A percentile compares a stretch with the other conserved stretches of the same genome.
phyloP scores from a whole-genome alignment of 805 yeast genomes.

The Saturnispora gosingensis region DNA sequence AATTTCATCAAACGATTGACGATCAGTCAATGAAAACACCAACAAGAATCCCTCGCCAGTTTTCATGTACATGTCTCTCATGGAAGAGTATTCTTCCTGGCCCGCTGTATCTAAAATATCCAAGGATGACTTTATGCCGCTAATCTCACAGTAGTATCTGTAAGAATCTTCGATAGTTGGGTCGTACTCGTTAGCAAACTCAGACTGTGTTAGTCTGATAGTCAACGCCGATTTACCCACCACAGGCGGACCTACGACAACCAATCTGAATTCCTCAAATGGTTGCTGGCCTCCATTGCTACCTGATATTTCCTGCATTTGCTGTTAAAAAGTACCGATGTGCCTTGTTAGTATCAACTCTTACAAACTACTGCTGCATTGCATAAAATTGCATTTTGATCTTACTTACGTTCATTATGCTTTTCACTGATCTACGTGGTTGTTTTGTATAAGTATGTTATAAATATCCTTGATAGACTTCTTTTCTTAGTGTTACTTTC shows the following conservation, averaged over 20 bases:
- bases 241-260: constrained; percentile 98
- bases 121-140: constrained; percentile 62
- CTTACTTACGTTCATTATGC: background rate
- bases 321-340: background rate
- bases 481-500: no score
- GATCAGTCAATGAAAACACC: constrained; percentile 81
- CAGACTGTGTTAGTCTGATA: constrained; percentile 87
- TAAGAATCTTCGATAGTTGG: constrained; percentile 94
- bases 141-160: constrained; percentile 80
- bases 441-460: background rate
- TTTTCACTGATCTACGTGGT: background rate
- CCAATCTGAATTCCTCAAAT: constrained; percentile 71
- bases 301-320: background rate
- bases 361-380: background rate
- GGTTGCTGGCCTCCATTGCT: constrained; percentile 2
- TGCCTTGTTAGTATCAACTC: background rate
- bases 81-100: constrained; percentile 91
- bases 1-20: constrained; percentile 78
- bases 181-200: constrained; percentile 95
- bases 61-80: constrained; percentile 91
- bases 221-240: constrained; percentile 97
- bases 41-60: constrained; percentile 91
- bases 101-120: constrained; percentile 98
- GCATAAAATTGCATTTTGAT: background rate
- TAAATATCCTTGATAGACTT: no score